phyloP scores from a whole-genome alignment of 345 rosid genomes.

The Garcia nutans region DNA sequence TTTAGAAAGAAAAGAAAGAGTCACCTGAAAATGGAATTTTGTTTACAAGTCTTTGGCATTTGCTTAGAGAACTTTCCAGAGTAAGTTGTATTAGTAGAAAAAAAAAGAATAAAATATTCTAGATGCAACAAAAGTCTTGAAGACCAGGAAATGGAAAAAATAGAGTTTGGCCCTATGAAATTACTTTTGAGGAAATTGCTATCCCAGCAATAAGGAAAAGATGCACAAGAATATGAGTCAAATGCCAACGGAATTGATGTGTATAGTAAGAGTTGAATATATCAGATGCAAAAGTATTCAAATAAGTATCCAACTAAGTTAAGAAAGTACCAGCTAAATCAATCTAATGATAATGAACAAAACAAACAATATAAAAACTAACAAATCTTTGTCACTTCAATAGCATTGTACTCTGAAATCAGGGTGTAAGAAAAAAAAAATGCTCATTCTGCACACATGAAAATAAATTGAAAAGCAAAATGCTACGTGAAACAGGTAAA shows the following conservation, averaged over 20 bases:
- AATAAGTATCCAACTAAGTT: not conserved
- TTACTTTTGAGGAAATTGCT: not conserved
- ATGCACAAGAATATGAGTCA: not conserved
- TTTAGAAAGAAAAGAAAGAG: not conserved
- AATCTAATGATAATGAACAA: not conserved
- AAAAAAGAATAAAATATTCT: too few relatives aligned
- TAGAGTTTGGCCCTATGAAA: not conserved
- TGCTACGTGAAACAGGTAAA: not conserved
- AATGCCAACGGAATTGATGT: not conserved
- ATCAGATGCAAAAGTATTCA: not conserved
- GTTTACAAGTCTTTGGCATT: not conserved
- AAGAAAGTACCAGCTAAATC: not conserved
- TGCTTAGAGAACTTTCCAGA: not conserved
- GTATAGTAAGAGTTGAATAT: not conserved
- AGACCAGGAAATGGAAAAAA: too few relatives aligned
- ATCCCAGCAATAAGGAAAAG: not conserved
- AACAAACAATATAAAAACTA: not conserved
- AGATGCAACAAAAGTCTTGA: not conserved
- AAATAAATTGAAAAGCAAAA: not conserved
- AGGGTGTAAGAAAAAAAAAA: not conserved
- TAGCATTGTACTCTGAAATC: not conserved
- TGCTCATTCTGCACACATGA: not conserved
- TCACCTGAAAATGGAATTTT: not conserved
- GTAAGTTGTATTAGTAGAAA: not conserved
- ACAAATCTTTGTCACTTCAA: not conserved